Evolutionary conservation across 2,329 filamentous ascomycete species (phyloP), one percentile per base, ranked within the genome.

Genomic region (Aspergillus latus): DNA sequence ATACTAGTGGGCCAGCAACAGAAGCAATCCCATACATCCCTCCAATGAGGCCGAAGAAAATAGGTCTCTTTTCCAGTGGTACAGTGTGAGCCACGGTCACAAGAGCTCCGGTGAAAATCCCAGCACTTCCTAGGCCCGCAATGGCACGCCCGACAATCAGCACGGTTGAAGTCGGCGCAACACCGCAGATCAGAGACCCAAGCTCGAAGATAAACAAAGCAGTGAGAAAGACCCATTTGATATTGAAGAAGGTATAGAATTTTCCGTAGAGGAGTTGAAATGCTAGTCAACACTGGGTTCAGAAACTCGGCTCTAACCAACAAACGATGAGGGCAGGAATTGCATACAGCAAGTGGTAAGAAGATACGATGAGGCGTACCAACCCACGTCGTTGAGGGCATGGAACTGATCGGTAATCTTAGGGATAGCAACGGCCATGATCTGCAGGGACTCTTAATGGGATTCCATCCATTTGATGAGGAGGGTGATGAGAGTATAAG

Each of bases 221-320:
- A 0, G 57, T 47, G 1, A 77, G 51, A 43, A 74, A 77, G 2
- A 67, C 62, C 53, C 63, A 67, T 64, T 76, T 76, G 37, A 69
- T 66, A 42, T 65, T 61, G 59, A 69, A 72, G 59, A 67, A 69
- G 13, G 61, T 74, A 64, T 68, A 76, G 45, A 76, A 36, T 21
- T 68, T 71, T 6, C 73, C 74, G 53, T 58, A 75, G 48, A 66
- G 49, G 5, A 71, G 59, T 50, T 78, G 75, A 13, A 78, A 70
- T 1, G 75, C 72, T 34, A 34, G 30, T 7, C 30, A 11, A 11
- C 7, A 34, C 30, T 8, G 7, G 30, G 30, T 34, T 11, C 21
- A 21, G 21, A 21, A 34, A 34, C 21, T 21, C 21, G 30, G 30
- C 10, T 7, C 30, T 34, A 21, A 21, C 21, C 21, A 21, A 21